Base-by-base conservation (phyloP, 495 filamentous ascomycete species). In the Penicillium salamii region DNA sequence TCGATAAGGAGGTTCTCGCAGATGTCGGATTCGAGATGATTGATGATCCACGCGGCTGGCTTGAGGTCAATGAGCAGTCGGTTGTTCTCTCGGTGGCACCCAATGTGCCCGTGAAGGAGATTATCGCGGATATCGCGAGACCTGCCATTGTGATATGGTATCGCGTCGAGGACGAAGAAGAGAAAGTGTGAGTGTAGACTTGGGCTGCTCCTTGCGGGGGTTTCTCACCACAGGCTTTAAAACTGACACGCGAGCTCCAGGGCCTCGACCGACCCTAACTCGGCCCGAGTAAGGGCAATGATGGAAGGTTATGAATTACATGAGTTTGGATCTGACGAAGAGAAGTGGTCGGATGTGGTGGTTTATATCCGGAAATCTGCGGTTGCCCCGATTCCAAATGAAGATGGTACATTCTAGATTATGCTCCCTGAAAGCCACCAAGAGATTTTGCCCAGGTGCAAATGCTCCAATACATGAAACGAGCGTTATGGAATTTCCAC, bases 111-210 rank as follows among this genome's bases (percentile, higher is more conserved):
- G 64, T 71, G 0, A 62, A 61, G 38, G 66, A 71, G 45, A 59
- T 71, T 6, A 48, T 71, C 4, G 64, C 62, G 28, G 68, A 71
- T 52, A 46, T 57, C 12, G 50, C 55, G 6, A 60, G 61, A 50
- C 68, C 68, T 0, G 65, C 57, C 0, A 61, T 55, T 8, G 62
- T 68, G 60, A 51, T 71, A 8, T 71, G 68, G 62, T 58, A 69
- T 50, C 24, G 24, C 9, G 24, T 28, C 9, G 24, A 28, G 9
- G 9, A 28, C 9, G 24, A 28, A 9, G 24, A 28, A 9, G 9
- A 28, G 5, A 28, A 28, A 28, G 9, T 9, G 24, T 9, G 24
- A 5, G 24, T 5, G 24, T 28, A 28, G 24, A 28, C 4, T 28
- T 28, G 9, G 24, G 24, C 24, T 28, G 24, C 24, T 28, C 4